Conservation (phyloP, 2,329 filamentous ascomycete genomes). For the Ascochyta lentis region DNA sequence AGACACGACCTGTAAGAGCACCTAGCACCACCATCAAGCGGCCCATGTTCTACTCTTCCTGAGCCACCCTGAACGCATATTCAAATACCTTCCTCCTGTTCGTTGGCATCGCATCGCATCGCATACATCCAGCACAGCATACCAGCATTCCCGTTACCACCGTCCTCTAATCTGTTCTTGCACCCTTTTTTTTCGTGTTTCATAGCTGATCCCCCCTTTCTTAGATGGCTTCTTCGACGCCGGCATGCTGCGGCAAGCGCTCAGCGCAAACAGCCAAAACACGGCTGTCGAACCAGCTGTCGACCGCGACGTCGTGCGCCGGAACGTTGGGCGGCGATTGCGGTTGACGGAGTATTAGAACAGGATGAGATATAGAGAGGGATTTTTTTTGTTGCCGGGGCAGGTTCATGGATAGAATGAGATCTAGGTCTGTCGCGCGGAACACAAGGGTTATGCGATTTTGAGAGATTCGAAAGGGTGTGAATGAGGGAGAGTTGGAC, state of each 20-base stretch:
- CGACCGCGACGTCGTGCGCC: slow-evolving; percentile 67
- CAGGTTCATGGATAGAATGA: too few species aligned
- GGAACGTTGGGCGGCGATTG: slow-evolving; percentile 78
- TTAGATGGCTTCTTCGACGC: slow-evolving; percentile 97
- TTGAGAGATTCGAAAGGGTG: too few species aligned
- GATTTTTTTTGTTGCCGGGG: neutral
- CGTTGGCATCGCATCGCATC: neutral
- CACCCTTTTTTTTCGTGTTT: slow-evolving; percentile 11
- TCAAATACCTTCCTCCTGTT: slow-evolving; percentile 11
- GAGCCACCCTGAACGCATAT: neutral
- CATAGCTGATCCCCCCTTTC: slow-evolving; percentile 42
- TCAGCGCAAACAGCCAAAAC: slow-evolving; percentile 70
- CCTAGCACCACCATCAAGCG: slow-evolving; percentile 1
- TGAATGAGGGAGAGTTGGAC: too few species aligned
- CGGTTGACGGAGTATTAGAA: slow-evolving; percentile 70
- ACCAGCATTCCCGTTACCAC: too few species aligned
- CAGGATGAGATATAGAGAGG: neutral
- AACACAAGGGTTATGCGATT: too few species aligned
- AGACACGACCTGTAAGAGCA: slow-evolving; percentile 27
- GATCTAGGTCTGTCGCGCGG: too few species aligned
- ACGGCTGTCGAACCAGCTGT: slow-evolving; percentile 60
- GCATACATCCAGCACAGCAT: neutral
- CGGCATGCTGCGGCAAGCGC: slow-evolving; percentile 88
- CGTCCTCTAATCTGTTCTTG: neutral
- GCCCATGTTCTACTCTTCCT: slow-evolving; percentile 14